Conservation (phyloP, 306 rosid genomes). For the Inga oerstediana region DNA sequence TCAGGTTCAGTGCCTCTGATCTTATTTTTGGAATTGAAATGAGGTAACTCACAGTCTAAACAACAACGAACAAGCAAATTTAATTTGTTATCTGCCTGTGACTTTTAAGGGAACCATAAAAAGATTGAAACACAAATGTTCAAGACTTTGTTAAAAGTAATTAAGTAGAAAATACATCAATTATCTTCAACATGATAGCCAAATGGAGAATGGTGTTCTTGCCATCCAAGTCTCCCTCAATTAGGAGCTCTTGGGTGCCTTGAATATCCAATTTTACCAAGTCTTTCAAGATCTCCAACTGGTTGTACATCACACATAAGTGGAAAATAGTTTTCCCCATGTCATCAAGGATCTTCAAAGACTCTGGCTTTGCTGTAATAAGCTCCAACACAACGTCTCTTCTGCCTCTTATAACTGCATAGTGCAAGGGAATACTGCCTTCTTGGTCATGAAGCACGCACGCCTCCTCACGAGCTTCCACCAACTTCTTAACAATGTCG, state of each 20-base stretch:
- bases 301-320: background rate
- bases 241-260: background rate
- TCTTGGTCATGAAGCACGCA: background rate
- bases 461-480: background rate
- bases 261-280: background rate
- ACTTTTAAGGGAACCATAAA: too few species aligned
- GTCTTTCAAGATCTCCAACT: background rate
- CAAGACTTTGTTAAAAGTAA: too few species aligned
- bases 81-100: too few species aligned
- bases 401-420: too few species aligned
- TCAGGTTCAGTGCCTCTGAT: background rate
- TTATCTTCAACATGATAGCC: background rate
- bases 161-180: background rate
- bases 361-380: too few species aligned
- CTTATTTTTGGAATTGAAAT: background rate
- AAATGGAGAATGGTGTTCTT: background rate
- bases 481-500: background rate
- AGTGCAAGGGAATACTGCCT: background rate
- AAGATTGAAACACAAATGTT: too few species aligned
- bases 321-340: slow-evolving; percentile 18
- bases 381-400: too few species aligned
- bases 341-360: background rate
- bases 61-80: too few species aligned
- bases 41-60: background rate
- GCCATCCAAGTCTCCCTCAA: background rate